Evolutionary conservation across 768 basidiomycete species (phyloP).

Genomic region (Tephrocybe sp.): DNA sequence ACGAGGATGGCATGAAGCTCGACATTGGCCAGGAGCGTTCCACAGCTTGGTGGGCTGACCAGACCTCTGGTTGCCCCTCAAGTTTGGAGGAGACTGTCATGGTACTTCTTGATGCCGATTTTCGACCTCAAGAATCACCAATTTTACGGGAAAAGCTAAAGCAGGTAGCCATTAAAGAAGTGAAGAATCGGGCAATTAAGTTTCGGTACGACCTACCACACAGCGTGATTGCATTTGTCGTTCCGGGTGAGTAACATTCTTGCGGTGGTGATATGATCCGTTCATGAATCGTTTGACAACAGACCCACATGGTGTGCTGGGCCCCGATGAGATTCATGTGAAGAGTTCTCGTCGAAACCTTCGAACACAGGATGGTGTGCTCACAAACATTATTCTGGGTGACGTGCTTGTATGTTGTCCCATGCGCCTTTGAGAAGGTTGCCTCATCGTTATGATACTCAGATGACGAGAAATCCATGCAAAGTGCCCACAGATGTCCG

Average conservation of each 20-base stretch:
- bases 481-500: conserved; percentile 68
- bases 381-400: conserved; percentile 52
- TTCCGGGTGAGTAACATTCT: conserved; percentile 49
- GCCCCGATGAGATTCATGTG: conserved; percentile 57
- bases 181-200: conserved; percentile 41
- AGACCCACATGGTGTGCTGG: conserved; percentile 56
- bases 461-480: conserved; percentile 70
- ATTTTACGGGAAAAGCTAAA: conserved; percentile 56
- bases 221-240: conserved; percentile 61
- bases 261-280: conserved; percentile 13
- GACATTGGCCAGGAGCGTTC: conserved; percentile 39
- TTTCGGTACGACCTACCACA: conserved; percentile 54
- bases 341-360: conserved; percentile 49
- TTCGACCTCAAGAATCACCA: conserved; percentile 46
- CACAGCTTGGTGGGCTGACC: conserved; percentile 72
- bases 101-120: conserved; percentile 58
- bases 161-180: conserved; percentile 42
- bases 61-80: conserved; percentile 62
- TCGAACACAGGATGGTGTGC: conserved; percentile 36
- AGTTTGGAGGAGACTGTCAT: conserved; percentile 63
- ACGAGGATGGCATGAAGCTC: conserved; percentile 33
- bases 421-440: neutral
- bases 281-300: neutral
- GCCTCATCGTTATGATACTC: neutral
- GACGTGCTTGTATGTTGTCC: conserved; percentile 49